Conservation (phyloP, 2,329 filamentous ascomycete genomes). For the Talaromyces sp. region DNA sequence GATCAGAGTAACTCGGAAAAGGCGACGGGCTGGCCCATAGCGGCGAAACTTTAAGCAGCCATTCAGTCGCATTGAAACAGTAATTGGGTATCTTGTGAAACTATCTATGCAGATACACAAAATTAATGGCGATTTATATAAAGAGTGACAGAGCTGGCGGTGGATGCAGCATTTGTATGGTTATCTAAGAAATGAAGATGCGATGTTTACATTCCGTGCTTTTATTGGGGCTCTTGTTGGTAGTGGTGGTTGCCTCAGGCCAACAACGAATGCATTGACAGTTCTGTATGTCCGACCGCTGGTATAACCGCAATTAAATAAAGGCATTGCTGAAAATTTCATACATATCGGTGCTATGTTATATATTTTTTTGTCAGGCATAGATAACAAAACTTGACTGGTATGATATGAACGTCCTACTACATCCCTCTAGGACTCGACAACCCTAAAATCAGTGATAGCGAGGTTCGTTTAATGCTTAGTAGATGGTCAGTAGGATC, state of each 20-base stretch:
- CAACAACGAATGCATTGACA: not conserved
- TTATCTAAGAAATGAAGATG: not conserved
- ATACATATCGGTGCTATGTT: not conserved
- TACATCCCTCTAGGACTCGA: too few species aligned
- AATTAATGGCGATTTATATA: not conserved
- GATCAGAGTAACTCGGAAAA: not conserved
- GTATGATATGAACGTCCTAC: not conserved
- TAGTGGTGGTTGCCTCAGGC: not conserved
- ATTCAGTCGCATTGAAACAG: not conserved
- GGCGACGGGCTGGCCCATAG: not conserved
- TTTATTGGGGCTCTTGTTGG: not conserved
- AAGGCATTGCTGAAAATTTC: not conserved
- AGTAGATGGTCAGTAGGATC: not conserved
- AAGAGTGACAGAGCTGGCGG: not conserved
- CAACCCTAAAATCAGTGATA: not conserved
- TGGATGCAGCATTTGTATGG: not conserved
- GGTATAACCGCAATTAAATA: not conserved
- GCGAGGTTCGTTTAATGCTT: not conserved
- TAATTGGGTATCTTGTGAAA: not conserved
- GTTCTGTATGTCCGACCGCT: too few species aligned
- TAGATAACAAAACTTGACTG: not conserved
- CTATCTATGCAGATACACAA: not conserved
- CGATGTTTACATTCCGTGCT: not conserved
- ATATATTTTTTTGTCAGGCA: not conserved
- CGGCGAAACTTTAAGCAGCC: constrained; percentile 2